Base-by-base conservation (phyloP, 805 yeast genomes). In the Grigorovia transvaalensis region DNA sequence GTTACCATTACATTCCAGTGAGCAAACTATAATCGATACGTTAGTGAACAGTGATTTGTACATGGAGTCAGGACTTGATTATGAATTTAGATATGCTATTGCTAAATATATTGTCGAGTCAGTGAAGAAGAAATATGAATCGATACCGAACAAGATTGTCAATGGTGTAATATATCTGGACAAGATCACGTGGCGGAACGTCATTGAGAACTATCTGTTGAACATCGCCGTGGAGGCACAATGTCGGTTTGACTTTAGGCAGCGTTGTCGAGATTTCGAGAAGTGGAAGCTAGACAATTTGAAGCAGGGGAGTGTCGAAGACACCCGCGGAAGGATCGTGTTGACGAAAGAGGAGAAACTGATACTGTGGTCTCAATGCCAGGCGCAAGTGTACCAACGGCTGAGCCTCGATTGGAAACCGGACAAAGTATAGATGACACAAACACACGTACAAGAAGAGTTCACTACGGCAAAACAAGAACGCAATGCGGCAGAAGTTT, bases 161-260 rank as follows among this genome's bases (percentile, higher is more conserved):
- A 67, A 63, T 35, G 56, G 59, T 17, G 55, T 66, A 17, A 60
- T 71, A 68, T 59, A 60, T 18, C 60, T 78, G n/a, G 68, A 77
- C 6, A 73, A 76, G 55, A 77, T 79, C 27, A 86, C 84, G 63
- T 84, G 89, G 88, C 71, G 90, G 57, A 81, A 83, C 59, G 76
- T 85, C 29, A 81, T 85, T 53, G 91, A 85, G 56, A 84, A 83
- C 65, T 85, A 78, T 59, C 58, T 82, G 41, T 65, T 83, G 41
- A 81, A 80, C 60, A 69, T 83, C 33, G 86, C 80, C 4, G 84
- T 84, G 47, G 88, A 83, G 58, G 80, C 82, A 15, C 88, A 85
- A 62, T 82, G 88, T 58, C 74, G 88, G 19, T 69, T 71, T 40
- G 88, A 85, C 59, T 85, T 80, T 62, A 79, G 79, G 59, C 69